These are phyloP conservation scores for Phytopythium kandeliae DNA, from an alignment of 352 stramenopile genomes.

Conservation along the genomic window DNA sequence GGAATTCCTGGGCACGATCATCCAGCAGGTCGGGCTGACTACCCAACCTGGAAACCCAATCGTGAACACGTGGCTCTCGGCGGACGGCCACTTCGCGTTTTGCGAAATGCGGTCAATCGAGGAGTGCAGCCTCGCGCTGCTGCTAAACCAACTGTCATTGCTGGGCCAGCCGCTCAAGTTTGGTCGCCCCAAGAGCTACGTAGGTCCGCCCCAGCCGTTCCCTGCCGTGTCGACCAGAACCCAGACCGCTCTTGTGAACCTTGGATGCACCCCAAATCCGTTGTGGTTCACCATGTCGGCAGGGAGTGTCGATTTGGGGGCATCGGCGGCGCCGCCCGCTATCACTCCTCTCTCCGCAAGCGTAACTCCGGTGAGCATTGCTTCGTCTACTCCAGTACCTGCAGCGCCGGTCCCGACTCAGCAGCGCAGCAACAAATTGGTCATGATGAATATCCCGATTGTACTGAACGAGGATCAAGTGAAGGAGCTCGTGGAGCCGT, in stretches of 20 bases:
- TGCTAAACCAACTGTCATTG: constrained; percentile 77
- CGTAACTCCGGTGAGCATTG: neutral
- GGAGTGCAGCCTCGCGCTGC: constrained; percentile 80
- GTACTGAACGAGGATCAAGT: constrained; percentile 75
- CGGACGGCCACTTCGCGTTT: constrained; percentile 83
- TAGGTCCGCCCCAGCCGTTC: constrained; percentile 76
- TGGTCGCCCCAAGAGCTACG: constrained; percentile 76
- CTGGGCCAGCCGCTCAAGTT: constrained; percentile 84
- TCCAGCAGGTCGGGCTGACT: constrained; percentile 78
- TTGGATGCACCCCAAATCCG: constrained; percentile 78
- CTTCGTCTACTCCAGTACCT: neutral
- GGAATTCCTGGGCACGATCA: constrained; percentile 84
- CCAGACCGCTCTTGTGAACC: constrained; percentile 73
- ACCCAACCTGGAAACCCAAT: constrained; percentile 79
- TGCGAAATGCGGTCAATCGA: constrained; percentile 86
- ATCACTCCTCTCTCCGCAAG: neutral
- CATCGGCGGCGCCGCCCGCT: neutral
- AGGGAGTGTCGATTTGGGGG: neutral
- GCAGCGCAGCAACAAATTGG: constrained; percentile 31
- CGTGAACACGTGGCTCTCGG: constrained; percentile 82
- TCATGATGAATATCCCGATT: constrained; percentile 83
- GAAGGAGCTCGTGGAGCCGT: constrained; percentile 81
- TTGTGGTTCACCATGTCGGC: constrained; percentile 42
- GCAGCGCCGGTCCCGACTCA: neutral
- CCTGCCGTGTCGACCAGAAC: constrained; percentile 56